Evolutionary conservation across 305 asterid species (phyloP).

Genomic region (Fraxinus platypoda): DNA sequence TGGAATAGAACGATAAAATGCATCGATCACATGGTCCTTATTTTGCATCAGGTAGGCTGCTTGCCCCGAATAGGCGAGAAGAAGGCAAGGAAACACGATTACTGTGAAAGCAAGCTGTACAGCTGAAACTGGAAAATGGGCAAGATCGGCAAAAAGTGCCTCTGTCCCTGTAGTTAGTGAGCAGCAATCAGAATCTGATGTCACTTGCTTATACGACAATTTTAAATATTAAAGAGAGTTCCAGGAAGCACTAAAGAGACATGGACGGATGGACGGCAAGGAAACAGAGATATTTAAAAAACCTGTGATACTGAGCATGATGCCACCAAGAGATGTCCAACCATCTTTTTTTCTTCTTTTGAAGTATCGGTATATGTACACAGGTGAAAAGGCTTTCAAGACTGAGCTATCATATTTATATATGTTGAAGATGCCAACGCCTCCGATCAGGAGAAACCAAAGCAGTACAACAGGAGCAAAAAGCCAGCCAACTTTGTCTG

Average conservation of each 20-base stretch:
- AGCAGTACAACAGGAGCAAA: slow-evolving; percentile 91
- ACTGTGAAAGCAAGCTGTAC: slow-evolving; percentile 89
- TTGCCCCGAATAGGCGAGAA: slow-evolving; percentile 89
- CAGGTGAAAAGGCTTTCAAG: slow-evolving; percentile 80
- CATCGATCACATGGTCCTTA: slow-evolving; percentile 67
- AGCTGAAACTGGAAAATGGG: slow-evolving; percentile 91
- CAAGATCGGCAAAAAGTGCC: slow-evolving; percentile 96
- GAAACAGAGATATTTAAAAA: background rate
- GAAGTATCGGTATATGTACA: slow-evolving; percentile 72
- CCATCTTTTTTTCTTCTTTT: slow-evolving; percentile 55
- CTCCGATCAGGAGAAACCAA: slow-evolving; percentile 94
- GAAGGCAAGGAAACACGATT: slow-evolving; percentile 93
- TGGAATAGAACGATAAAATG: slow-evolving; percentile 96
- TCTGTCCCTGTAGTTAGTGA: slow-evolving; percentile 71
- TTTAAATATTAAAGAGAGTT: background rate
- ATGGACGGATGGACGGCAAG: background rate
- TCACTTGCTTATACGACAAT: background rate
- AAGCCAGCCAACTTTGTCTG: slow-evolving; percentile 96
- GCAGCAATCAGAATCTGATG: slow-evolving; percentile 17
- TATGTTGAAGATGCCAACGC: slow-evolving; percentile 84
- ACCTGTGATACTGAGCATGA: slow-evolving; percentile 99
- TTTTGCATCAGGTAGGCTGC: slow-evolving; percentile 92
- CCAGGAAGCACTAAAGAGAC: background rate
- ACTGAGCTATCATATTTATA: slow-evolving; percentile 76
- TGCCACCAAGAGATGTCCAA: slow-evolving; percentile 95